Evolutionary conservation across 2,329 filamentous ascomycete species (phyloP).

Genomic region (Scytalidium lignicola): DNA sequence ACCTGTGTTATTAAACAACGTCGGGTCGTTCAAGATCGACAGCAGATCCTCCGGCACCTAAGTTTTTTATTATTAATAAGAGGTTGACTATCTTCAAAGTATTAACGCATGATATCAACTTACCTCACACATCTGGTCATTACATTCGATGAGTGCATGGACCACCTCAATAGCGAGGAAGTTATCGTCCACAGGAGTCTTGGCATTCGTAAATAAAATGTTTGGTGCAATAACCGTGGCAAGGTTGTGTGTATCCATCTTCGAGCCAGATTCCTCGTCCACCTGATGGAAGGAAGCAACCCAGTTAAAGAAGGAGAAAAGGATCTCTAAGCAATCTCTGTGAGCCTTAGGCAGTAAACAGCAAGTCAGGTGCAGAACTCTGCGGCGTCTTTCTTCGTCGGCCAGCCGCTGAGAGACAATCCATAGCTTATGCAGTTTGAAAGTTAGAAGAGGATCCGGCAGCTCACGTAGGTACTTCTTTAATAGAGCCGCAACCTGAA

Average conservation of each 20-base stretch:
- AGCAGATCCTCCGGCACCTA: conserved; percentile 92
- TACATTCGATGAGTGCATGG: conserved; percentile 83
- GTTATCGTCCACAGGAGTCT: conserved; percentile 73
- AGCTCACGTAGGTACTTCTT: conserved; percentile 95
- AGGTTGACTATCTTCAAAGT: neutral
- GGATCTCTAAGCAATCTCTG: conserved; percentile 87
- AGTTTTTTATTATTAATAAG: conserved; percentile 22
- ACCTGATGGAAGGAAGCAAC: conserved; percentile 95
- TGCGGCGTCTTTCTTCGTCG: conserved; percentile 75
- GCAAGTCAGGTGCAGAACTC: conserved; percentile 84
- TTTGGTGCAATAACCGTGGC: conserved; percentile 97
- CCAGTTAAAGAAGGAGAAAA: conserved; percentile 97
- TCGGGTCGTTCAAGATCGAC: conserved; percentile 76
- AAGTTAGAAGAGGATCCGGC: conserved; percentile 88
- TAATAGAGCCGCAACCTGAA: conserved; percentile 87
- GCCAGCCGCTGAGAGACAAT: conserved; percentile 83
- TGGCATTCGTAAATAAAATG: conserved; percentile 70
- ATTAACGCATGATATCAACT: conserved; percentile 27
- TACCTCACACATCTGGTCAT: conserved; percentile 97
- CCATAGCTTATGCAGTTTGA: conserved; percentile 90
- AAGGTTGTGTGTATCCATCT: conserved; percentile 98
- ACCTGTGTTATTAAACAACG: conserved; percentile 72
- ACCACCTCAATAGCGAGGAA: conserved; percentile 93
- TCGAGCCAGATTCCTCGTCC: conserved; percentile 93
- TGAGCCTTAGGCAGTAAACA: conserved; percentile 90